A percentile compares a stretch with the other conserved stretches of the same genome.
These are phyloP conservation scores for Fusarium nisikadoi DNA, from an alignment of 2,329 filamentous ascomycete species.

Conservation along the genomic window DNA sequence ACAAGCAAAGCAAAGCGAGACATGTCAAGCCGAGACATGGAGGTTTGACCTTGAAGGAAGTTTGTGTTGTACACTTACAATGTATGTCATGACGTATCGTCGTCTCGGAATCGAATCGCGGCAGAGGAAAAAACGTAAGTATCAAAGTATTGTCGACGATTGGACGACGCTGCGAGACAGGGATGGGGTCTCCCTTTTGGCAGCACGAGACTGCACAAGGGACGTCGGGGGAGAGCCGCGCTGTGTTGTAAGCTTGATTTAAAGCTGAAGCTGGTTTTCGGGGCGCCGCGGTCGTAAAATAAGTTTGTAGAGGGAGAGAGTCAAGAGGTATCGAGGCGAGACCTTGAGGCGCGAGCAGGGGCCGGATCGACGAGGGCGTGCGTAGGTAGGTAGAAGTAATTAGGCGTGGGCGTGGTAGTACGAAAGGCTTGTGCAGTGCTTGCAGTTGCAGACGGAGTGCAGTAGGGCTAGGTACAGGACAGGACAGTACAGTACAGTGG, in stretches of 20 bases:
- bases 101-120: conserved; percentile 32
- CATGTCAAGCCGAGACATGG: conserved; percentile 13
- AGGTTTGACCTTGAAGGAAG: conserved; percentile 24
- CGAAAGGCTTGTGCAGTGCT: conserved; percentile 6
- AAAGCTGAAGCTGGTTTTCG: conserved; percentile 24
- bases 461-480: conserved; percentile 3
- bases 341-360: conserved; percentile 18
- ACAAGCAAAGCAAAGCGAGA: background rate
- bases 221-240: background rate
- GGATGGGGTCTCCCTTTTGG: conserved; percentile 26
- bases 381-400: background rate
- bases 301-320: background rate
- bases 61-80: conserved; percentile 49
- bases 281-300: conserved; percentile 10
- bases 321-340: conserved; percentile 13
- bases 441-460: conserved; percentile 9
- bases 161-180: conserved; percentile 28
- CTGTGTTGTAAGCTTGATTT: conserved; percentile 11
- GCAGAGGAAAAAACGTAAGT: conserved; percentile 10
- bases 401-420: conserved; percentile 2
- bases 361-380: conserved; percentile 20
- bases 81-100: conserved; percentile 54
- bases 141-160: conserved; percentile 31
- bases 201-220: conserved; percentile 22
- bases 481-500: background rate